Evolutionary conservation across 352 stramenopile species (phyloP), one percentile per base, ranked within the genome.

Genomic region (Phytophthora cajani): DNA sequence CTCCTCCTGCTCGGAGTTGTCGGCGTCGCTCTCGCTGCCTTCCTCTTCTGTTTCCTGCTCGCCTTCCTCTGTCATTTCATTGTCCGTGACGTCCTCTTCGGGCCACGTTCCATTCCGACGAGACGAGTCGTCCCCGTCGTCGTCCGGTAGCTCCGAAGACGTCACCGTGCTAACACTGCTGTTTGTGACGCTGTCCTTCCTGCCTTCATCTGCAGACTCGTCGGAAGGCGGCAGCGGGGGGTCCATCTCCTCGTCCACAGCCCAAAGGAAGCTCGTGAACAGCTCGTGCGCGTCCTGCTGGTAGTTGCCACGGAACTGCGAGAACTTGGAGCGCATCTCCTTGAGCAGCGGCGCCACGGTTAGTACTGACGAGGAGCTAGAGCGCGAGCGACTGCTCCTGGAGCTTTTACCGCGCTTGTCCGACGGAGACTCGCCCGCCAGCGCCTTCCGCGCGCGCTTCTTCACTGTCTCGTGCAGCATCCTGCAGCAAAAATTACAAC

Each of bases 211-310:
- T 9, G 46, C 14, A 30, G 66, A 4, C 42, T 68, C 59, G 16
- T 72, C 44, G n/a, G 14, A 27, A 21, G 27, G 19, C 17, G 60
- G 64, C 16, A 64, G 46, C 6, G 79, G 78, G 36, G 83, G 83
- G 33, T 91, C 80, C 51, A 85, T 77, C 44, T 93, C 86, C 55
- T 93, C 86, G 46, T 93, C 86, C 40, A 93, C 86, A n/a, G 80
- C 79, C 82, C 82, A 98, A 17, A 99, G 71, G 9, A 99, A 81
- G 64, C 91, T 98, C 8, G 81, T 78, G 10, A 99, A 88, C 0
- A 99, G 70, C 72, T 99, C 98, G 69, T 99, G 95, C 6, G 95
- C 90, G 71, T 99, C 98, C 52, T 99, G 98, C 81, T 99, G 98
- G 50, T 96, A 89, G 69, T 92, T 86, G 2, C 97, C 97, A n/a